Evolutionary conservation across 352 stramenopile genomes (phyloP).

Genomic region (Phytopythium vexans): DNA sequence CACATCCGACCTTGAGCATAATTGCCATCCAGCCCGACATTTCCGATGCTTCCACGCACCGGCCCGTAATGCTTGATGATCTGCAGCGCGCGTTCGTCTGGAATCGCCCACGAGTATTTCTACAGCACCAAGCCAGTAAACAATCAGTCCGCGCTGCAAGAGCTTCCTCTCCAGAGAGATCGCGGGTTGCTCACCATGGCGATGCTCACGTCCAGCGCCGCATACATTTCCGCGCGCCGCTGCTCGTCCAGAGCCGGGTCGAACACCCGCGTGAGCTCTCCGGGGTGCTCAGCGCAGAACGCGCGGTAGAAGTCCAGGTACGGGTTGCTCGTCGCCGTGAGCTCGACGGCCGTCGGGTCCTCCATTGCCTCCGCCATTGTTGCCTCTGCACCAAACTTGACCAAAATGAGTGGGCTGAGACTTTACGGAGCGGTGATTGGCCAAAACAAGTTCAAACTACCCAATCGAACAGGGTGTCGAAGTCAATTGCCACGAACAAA

Average conservation of each 20-base stretch:
- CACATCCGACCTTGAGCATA: neutral
- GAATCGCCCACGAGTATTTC: slow-evolving; percentile 92
- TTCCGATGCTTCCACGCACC: slow-evolving; percentile 18
- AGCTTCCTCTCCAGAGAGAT: too few species aligned
- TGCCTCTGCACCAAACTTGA: neutral
- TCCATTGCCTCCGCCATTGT: slow-evolving; percentile 16
- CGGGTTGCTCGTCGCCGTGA: slow-evolving; percentile 70
- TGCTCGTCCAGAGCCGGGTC: slow-evolving; percentile 68
- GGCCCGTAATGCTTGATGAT: slow-evolving; percentile 91
- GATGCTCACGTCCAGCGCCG: slow-evolving; percentile 66
- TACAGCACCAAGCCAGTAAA: slow-evolving; percentile 20
- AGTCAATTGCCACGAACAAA: too few species aligned
- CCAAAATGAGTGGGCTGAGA: too few species aligned
- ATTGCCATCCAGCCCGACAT: neutral
- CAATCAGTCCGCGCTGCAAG: neutral
- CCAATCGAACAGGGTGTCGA: too few species aligned
- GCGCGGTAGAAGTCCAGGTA: slow-evolving; percentile 79
- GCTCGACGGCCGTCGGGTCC: slow-evolving; percentile 22
- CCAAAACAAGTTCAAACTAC: neutral
- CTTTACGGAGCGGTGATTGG: neutral
- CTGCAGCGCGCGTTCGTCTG: slow-evolving; percentile 78
- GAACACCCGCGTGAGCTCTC: slow-evolving; percentile 72
- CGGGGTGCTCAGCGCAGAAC: slow-evolving; percentile 50
- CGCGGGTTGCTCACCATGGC: slow-evolving; percentile 50
- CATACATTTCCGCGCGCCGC: slow-evolving; percentile 63